These are phyloP conservation scores for Fennellomyces sp. DNA, from an alignment of 371 early-diverging fungal species.

Conservation along the genomic window DNA sequence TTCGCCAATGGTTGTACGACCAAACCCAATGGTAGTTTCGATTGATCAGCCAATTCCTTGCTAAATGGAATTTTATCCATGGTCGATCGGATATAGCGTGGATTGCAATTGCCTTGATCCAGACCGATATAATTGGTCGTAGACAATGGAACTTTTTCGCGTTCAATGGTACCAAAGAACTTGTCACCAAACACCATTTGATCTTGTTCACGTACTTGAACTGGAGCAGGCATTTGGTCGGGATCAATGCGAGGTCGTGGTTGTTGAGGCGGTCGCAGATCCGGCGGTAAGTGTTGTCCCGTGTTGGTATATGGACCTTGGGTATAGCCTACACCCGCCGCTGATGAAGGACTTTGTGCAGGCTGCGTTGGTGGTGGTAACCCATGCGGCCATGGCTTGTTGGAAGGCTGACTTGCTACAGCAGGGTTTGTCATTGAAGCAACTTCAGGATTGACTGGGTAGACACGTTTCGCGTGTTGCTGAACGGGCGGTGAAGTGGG, in stretches of 20 bases:
- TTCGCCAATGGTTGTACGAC: constrained; percentile 93
- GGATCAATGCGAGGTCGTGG: constrained; percentile 86
- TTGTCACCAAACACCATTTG: constrained; percentile 70
- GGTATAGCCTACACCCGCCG: constrained; percentile 38
- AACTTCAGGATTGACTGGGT: constrained; percentile 41
- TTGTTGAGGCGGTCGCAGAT: constrained; percentile 42
- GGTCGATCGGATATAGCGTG: constrained; percentile 90
- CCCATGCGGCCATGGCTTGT: constrained; percentile 5
- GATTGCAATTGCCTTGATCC: constrained; percentile 96
- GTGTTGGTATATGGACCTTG: constrained; percentile 39
- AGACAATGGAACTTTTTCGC: constrained; percentile 79
- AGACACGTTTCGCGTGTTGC: constrained; percentile 37
- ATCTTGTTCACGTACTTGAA: constrained; percentile 86
- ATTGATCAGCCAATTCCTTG: constrained; percentile 79
- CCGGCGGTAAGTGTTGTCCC: constrained; percentile 39
- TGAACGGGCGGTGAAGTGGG: background rate
- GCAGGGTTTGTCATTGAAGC: constrained; percentile 9
- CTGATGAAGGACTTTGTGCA: constrained; percentile 15
- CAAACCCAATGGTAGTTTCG: constrained; percentile 87
- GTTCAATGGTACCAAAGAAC: constrained; percentile 76
- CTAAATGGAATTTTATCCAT: constrained; percentile 86
- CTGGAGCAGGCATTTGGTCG: constrained; percentile 93
- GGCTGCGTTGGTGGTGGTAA: constrained; percentile 7
- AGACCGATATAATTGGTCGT: constrained; percentile 84
- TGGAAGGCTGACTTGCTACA: constrained; percentile 1